A percentile compares a stretch with the other conserved stretches of the same genome.
These are phyloP conservation scores for Podaxis sp. DNA, from an alignment of 768 basidiomycete genomes.

Conservation along the genomic window DNA sequence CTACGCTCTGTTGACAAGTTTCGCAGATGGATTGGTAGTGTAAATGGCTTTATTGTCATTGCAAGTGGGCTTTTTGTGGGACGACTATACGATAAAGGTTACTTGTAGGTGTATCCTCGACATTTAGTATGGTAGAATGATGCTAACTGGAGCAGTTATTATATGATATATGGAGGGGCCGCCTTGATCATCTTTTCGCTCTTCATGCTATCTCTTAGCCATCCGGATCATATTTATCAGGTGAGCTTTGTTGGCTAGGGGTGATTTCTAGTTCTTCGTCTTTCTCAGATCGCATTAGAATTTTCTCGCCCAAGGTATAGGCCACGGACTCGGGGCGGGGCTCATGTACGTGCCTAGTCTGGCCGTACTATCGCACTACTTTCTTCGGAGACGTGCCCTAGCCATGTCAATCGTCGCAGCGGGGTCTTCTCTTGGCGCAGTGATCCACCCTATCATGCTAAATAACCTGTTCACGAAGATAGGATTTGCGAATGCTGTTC, in stretches of 20 bases:
- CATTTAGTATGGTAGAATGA: not conserved
- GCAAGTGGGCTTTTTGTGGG: slow-evolving; percentile 25
- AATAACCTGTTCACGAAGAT: slow-evolving; percentile 40
- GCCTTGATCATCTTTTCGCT: slow-evolving; percentile 29
- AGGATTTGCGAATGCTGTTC: slow-evolving; percentile 19
- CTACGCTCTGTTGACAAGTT: not conserved
- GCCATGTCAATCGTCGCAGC: slow-evolving; percentile 40
- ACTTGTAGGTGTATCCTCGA: slow-evolving; percentile 23
- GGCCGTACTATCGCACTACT: slow-evolving; percentile 46
- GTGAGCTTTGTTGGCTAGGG: slow-evolving; percentile 14
- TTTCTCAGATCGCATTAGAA: slow-evolving; percentile 23
- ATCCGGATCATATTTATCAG: slow-evolving; percentile 30
- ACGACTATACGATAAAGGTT: slow-evolving; percentile 28
- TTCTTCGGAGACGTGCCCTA: slow-evolving; percentile 38
- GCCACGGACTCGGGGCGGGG: slow-evolving; percentile 44
- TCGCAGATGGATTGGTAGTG: slow-evolving; percentile 29
- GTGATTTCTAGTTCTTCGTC: not conserved
- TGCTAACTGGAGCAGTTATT: slow-evolving; percentile 21
- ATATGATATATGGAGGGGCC: slow-evolving; percentile 29
- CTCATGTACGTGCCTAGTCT: slow-evolving; percentile 44
- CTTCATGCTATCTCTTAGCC: slow-evolving; percentile 32
- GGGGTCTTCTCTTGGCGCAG: slow-evolving; percentile 28
- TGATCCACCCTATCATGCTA: slow-evolving; percentile 52
- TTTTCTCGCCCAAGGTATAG: slow-evolving; percentile 50
- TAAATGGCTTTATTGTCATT: slow-evolving; percentile 26